Conservation (phyloP, 2,329 filamentous ascomycete genomes). For the Aspergillus pseudoglaucus region DNA sequence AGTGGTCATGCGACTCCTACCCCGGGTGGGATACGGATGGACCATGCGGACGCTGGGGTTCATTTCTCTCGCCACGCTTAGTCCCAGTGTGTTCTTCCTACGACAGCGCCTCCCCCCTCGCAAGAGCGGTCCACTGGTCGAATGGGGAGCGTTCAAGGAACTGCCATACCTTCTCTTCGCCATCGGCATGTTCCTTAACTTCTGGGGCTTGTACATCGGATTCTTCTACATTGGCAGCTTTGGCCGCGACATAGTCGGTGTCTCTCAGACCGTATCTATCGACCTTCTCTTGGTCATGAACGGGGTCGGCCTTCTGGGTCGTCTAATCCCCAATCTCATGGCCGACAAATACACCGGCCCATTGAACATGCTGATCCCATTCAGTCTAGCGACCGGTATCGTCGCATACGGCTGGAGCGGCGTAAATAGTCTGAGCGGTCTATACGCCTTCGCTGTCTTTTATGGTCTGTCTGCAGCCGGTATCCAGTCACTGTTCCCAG, state of each 20-base stretch:
- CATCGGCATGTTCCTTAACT: constrained; percentile 40
- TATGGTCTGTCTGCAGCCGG: constrained; percentile 60
- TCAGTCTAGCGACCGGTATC: constrained; percentile 36
- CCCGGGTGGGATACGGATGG: constrained; percentile 58
- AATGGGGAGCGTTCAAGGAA: constrained; percentile 48
- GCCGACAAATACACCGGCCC: constrained; percentile 54
- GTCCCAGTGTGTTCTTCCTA: constrained; percentile 39
- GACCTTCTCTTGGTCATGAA: constrained; percentile 61
- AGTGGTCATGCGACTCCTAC: constrained; percentile 51
- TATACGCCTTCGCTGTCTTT: constrained; percentile 58
- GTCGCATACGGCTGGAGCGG: constrained; percentile 53
- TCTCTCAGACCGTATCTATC: constrained; percentile 44
- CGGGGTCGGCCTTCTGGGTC: constrained; percentile 53
- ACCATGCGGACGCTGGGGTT: constrained; percentile 58
- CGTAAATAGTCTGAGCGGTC: constrained; percentile 42
- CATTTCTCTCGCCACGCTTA: constrained; percentile 46
- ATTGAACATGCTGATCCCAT: constrained; percentile 55
- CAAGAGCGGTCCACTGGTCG: constrained; percentile 46
- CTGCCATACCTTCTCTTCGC: constrained; percentile 40
- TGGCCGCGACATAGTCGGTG: constrained; percentile 32
- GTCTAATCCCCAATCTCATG: constrained; percentile 52
- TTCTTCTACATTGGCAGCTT: constrained; percentile 45
- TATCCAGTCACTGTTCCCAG: constrained; percentile 62
- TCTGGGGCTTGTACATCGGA: constrained; percentile 50
- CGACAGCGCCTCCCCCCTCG: constrained; percentile 45